A percentile compares a stretch with the other conserved stretches of the same genome.
These are phyloP conservation scores for Phytophthora aleatoria DNA, from an alignment of 352 stramenopile species.

Conservation along the genomic window DNA sequence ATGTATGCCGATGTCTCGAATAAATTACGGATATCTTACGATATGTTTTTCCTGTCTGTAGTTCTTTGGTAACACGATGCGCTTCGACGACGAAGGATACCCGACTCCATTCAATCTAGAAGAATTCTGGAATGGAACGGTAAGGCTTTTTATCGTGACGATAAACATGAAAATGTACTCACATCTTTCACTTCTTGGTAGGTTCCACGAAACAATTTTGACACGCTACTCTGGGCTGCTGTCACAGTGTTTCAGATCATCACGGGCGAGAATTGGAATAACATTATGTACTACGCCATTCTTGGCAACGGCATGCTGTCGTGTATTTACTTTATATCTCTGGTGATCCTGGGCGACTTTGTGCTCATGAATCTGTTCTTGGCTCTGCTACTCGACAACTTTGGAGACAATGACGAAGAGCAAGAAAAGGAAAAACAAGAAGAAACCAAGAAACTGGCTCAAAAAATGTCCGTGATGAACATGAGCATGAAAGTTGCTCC, in stretches of 20 bases:
- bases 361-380: slow-evolving; percentile 95
- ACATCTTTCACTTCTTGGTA: slow-evolving; percentile 15
- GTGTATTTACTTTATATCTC: slow-evolving; percentile 87
- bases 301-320: slow-evolving; percentile 68
- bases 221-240: slow-evolving; percentile 78
- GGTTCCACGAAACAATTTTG: slow-evolving; percentile 88
- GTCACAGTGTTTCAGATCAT: slow-evolving; percentile 94
- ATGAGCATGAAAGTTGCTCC: slow-evolving; percentile 63
- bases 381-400: slow-evolving; percentile 92
- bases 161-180: not conserved
- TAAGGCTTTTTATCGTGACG: not conserved
- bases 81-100: slow-evolving; percentile 88
- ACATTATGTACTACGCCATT: slow-evolving; percentile 94
- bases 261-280: slow-evolving; percentile 95
- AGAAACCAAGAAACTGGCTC: slow-evolving; percentile 51
- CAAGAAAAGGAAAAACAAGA: slow-evolving; percentile 55
- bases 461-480: slow-evolving; percentile 63
- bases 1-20: not conserved
- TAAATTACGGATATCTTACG: not conserved
- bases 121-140: slow-evolving; percentile 7
- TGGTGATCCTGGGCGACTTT: slow-evolving; percentile 92
- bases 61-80: slow-evolving; percentile 95
- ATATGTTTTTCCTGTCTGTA: slow-evolving; percentile 21
- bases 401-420: slow-evolving; percentile 76
- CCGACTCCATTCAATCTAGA: slow-evolving; percentile 36